Evolutionary conservation across 2,329 filamentous ascomycete genomes (phyloP).

Genomic region (Hypoxylon sp.): DNA sequence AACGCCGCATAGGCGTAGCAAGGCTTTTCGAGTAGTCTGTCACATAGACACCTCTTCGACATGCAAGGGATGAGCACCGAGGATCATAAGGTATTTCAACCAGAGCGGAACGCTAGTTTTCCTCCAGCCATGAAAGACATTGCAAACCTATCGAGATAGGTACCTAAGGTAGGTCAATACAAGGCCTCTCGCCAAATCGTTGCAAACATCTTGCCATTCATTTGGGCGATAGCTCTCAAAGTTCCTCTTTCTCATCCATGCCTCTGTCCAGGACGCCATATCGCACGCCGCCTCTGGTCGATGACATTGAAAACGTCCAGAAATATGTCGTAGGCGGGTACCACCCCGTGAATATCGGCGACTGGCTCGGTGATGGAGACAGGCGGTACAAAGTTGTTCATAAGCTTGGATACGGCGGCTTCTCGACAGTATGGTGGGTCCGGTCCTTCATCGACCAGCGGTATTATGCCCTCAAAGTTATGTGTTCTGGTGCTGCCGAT

Average conservation of each 20-base stretch:
- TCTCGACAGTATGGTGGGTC: neutral
- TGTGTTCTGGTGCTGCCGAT: neutral
- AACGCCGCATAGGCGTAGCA: too few relatives aligned
- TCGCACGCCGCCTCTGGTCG: neutral
- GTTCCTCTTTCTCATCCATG: neutral
- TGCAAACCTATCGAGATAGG: too few relatives aligned
- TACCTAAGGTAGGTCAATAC: too few relatives aligned
- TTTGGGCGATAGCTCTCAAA: neutral
- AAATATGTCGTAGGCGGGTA: slow-evolving; percentile 1
- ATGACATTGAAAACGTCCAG: neutral
- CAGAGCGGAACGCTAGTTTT: too few relatives aligned
- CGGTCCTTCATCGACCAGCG: neutral
- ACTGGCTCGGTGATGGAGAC: neutral
- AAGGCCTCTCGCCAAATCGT: too few relatives aligned
- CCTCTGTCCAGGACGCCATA: neutral
- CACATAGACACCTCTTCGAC: too few relatives aligned
- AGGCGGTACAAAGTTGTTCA: neutral
- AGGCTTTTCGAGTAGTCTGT: too few relatives aligned
- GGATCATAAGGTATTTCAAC: too few relatives aligned
- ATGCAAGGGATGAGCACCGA: too few relatives aligned
- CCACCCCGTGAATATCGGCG: neutral
- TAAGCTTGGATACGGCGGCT: slow-evolving; percentile 1
- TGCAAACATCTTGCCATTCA: too few relatives aligned
- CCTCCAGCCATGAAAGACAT: too few relatives aligned
- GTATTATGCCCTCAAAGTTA: slow-evolving; percentile 1